phyloP scores from a whole-genome alignment of 2,329 filamentous ascomycete genomes.

The Fusarium coffeatum region DNA sequence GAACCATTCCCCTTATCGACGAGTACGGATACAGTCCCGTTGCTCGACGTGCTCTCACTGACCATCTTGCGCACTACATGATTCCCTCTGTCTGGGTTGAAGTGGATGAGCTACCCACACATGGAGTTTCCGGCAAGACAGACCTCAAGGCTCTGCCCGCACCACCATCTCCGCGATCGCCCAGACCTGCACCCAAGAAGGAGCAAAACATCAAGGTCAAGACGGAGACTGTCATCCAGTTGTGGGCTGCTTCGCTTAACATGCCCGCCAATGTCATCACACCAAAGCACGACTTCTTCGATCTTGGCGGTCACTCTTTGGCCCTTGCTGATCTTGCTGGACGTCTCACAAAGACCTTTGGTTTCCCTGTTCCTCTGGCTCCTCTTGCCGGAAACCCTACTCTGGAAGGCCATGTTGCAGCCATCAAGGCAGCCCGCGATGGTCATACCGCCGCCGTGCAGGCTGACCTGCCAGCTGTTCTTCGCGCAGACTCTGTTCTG shows the following conservation, averaged over 20 bases:
- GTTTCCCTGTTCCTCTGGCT: conserved; percentile 77
- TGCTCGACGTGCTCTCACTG: conserved; percentile 72
- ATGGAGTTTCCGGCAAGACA: conserved; percentile 82
- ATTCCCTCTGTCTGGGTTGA: conserved; percentile 83
- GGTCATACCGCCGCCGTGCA: conserved; percentile 80
- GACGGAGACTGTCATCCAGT: conserved; percentile 73
- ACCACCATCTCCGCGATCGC: conserved; percentile 66
- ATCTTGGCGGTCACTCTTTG: conserved; percentile 82
- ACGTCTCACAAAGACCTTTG: conserved; percentile 74
- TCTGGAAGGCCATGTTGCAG: conserved; percentile 77
- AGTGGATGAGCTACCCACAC: conserved; percentile 76
- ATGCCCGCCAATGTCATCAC: conserved; percentile 72
- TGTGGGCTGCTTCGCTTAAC: conserved; percentile 78
- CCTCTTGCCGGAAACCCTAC: conserved; percentile 79
- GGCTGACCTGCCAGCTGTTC: conserved; percentile 76
- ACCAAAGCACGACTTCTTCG: conserved; percentile 81
- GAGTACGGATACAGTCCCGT: conserved; percentile 77
- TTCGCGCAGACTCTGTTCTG: conserved; percentile 74
- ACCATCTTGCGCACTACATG: conserved; percentile 84
- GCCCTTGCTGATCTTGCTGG: conserved; percentile 82
- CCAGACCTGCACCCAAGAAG: conserved; percentile 54
- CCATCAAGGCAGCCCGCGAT: conserved; percentile 76
- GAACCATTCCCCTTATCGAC: conserved; percentile 73
- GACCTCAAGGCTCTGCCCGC: conserved; percentile 78
- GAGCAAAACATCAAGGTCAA: conserved; percentile 72